Evolutionary conservation across 495 filamentous ascomycete species (phyloP).

Genomic region (Penicillium macrosclerotiorum): DNA sequence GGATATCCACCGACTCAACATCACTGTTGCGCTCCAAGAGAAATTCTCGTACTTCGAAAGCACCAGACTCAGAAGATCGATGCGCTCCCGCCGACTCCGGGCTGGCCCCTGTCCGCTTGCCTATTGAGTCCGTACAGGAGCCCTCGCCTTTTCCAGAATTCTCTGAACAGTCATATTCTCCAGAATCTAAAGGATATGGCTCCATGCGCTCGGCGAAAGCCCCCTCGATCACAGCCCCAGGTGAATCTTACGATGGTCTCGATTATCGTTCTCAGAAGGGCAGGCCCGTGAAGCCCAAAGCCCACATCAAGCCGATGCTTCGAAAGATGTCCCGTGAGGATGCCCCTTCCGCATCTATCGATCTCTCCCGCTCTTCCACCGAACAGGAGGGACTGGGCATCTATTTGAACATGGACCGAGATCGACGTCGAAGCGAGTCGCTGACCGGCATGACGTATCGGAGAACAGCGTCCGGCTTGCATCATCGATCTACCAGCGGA

Average conservation of each 20-base stretch:
- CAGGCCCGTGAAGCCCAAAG: constrained; percentile 28
- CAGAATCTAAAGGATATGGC: constrained; percentile 5
- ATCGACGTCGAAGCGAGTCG: constrained; percentile 29
- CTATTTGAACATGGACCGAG: constrained; percentile 47
- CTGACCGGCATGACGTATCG: constrained; percentile 23
- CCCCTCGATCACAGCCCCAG: constrained; percentile 7
- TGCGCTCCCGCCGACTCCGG: constrained; percentile 10
- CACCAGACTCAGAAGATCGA: constrained; percentile 1
- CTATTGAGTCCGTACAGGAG: constrained; percentile 11
- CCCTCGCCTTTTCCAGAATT: constrained; percentile 19
- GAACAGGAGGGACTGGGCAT: constrained; percentile 59
- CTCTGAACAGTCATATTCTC: constrained; percentile 10
- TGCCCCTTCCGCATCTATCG: constrained; percentile 42
- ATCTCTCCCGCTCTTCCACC: constrained; percentile 53
- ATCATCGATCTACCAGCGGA: constrained; percentile 55
- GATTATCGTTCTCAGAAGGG: constrained; percentile 26
- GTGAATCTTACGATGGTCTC: constrained; percentile 19
- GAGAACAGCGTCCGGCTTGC: constrained; percentile 38
- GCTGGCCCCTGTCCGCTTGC: constrained; percentile 10
- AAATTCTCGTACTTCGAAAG: constrained; percentile 7
- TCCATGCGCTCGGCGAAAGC: constrained; percentile 11
- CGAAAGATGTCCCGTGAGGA: constrained; percentile 53
- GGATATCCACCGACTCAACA: constrained; percentile 12
- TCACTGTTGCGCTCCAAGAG: constrained; percentile 8
- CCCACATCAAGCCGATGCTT: constrained; percentile 58